These are phyloP conservation scores for Leccinum aurantiacum DNA, from an alignment of 768 basidiomycete species.

Conservation along the genomic window DNA sequence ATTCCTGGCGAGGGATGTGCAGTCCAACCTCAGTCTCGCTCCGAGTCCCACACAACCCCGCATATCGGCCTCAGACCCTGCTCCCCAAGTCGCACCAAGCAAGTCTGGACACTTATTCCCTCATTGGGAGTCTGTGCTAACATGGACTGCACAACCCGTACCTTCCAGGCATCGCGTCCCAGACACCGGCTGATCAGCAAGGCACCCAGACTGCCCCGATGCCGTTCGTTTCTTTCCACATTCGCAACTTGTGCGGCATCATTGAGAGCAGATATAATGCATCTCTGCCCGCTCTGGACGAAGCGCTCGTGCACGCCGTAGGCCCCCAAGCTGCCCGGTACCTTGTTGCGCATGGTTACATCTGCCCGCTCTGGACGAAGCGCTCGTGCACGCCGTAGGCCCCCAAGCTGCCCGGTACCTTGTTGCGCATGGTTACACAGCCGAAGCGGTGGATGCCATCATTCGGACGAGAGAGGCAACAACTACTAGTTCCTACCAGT, in stretches of 20 bases:
- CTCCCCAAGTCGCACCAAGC: too few relatives aligned
- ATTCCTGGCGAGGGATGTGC: too few relatives aligned
- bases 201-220: not conserved
- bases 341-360: not conserved
- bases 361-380: not conserved
- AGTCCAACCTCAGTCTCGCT: too few relatives aligned
- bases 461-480: not conserved
- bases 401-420: not conserved
- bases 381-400: not conserved
- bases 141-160: too few relatives aligned
- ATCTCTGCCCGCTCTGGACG: not conserved
- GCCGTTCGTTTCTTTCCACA: not conserved
- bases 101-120: too few relatives aligned
- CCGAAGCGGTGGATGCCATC: not conserved
- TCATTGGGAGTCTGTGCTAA: too few relatives aligned
- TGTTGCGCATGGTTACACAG: not conserved
- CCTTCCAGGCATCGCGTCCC: not conserved
- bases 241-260: not conserved
- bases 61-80: too few relatives aligned
- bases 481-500: not conserved
- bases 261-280: not conserved
- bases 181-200: not conserved
- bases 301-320: not conserved
- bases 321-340: not conserved
- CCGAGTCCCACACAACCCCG: too few relatives aligned